Percentiles rank a stretch among this genome's conserved stretches.
phyloP scores from a whole-genome alignment of 1,284 basidiomycete species.

The Stereum hirsutum region DNA sequence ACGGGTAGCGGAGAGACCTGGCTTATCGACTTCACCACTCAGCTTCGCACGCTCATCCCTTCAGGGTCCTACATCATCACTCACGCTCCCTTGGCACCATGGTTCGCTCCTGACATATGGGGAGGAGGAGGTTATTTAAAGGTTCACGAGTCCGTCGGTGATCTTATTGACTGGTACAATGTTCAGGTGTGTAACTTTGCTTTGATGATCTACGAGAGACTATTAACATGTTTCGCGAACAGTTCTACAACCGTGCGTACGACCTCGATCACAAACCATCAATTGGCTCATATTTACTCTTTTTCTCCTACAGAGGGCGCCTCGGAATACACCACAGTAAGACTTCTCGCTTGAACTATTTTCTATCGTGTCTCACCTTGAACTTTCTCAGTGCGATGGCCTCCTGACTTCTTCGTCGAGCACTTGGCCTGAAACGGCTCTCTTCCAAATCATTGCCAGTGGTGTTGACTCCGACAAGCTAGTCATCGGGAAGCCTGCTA shows the following conservation, averaged over 20 bases:
- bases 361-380: too few species aligned
- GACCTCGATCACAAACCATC: background rate
- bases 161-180: conserved; percentile 35
- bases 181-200: conserved; percentile 25
- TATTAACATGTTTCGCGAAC: too few species aligned
- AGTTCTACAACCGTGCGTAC: conserved; percentile 58
- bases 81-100: conserved; percentile 23
- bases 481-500: conserved; percentile 58
- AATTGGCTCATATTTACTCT: background rate
- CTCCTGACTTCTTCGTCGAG: conserved; percentile 43
- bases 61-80: conserved; percentile 25
- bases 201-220: too few species aligned
- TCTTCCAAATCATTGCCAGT: conserved; percentile 56
- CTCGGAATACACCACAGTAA: conserved; percentile 47
- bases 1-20: conserved; percentile 29
- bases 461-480: conserved; percentile 41
- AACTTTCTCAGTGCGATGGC: too few species aligned
- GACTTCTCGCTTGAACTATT: too few species aligned
- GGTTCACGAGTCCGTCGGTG: conserved; percentile 45
- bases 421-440: conserved; percentile 35
- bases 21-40: conserved; percentile 33
- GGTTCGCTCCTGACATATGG: conserved; percentile 42
- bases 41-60: conserved; percentile 24
- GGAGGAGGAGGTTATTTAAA: conserved; percentile 51
- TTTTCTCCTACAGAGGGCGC: conserved; percentile 42